Evolutionary conservation across 2,329 filamentous ascomycete species (phyloP).

Genomic region (Exserohilum rostratum): DNA sequence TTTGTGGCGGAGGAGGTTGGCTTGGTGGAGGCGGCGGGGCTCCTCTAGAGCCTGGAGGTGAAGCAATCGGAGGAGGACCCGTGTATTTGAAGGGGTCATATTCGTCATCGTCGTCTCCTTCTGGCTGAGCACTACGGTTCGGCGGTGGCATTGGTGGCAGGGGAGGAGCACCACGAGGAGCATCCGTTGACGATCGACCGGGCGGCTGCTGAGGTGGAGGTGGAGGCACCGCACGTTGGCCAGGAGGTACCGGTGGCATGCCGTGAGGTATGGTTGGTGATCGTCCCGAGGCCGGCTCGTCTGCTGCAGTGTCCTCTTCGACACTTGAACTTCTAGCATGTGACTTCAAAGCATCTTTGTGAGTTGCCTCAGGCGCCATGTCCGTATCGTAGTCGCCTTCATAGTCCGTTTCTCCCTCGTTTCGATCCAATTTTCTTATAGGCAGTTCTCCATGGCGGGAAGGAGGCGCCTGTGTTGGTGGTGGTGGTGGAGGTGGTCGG

Average conservation of each 20-base stretch:
- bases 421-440: slow-evolving; percentile 60
- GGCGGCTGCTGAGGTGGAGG: slow-evolving; percentile 63
- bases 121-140: slow-evolving; percentile 49
- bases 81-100: slow-evolving; percentile 70
- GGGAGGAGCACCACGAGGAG: slow-evolving; percentile 72
- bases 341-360: slow-evolving; percentile 89
- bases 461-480: slow-evolving; percentile 49
- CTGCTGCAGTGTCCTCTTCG: slow-evolving; percentile 66
- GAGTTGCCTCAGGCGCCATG: slow-evolving; percentile 89
- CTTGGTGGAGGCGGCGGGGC: slow-evolving; percentile 45
- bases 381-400: slow-evolving; percentile 98
- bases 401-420: slow-evolving; percentile 88
- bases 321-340: slow-evolving; percentile 78
- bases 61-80: slow-evolving; percentile 15
- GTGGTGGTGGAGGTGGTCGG: slow-evolving; percentile 57
- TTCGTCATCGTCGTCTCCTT: slow-evolving; percentile 63
- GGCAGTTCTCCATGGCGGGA: slow-evolving; percentile 45
- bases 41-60: slow-evolving; percentile 44
- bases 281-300: slow-evolving; percentile 57
- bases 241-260: slow-evolving; percentile 45
- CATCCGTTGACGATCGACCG: slow-evolving; percentile 68
- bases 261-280: slow-evolving; percentile 45
- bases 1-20: slow-evolving; percentile 42
- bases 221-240: slow-evolving; percentile 56
- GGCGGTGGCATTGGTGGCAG: slow-evolving; percentile 71